Evolutionary conservation across 2,329 filamentous ascomycete genomes (phyloP).

Genomic region (Cladosporium sp.): DNA sequence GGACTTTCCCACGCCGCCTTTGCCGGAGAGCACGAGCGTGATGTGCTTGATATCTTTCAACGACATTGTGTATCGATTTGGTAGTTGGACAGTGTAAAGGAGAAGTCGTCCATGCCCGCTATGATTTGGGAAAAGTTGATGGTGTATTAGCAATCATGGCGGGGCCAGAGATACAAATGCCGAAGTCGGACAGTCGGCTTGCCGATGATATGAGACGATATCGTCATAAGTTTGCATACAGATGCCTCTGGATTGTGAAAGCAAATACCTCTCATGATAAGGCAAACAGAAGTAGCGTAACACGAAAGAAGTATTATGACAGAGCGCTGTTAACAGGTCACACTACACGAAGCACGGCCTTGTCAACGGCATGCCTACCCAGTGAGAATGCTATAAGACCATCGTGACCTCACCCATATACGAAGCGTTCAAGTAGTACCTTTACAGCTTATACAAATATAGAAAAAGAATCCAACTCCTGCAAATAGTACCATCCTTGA

Average conservation of each 20-base stretch:
- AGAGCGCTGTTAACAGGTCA: background rate
- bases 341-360: too few species aligned
- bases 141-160: constrained; percentile 10
- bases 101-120: background rate
- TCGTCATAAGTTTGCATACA: background rate
- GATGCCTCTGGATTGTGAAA: background rate
- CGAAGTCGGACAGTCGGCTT: constrained; percentile 9
- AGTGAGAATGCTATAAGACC: background rate
- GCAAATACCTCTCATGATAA: background rate
- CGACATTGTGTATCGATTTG: constrained; percentile 54
- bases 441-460: background rate
- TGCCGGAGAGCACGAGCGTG: constrained; percentile 85
- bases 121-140: constrained; percentile 7
- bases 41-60: constrained; percentile 73
- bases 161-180: background rate
- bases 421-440: background rate
- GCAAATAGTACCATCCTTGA: background rate
- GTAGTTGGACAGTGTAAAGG: background rate
- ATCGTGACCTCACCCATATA: background rate
- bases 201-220: background rate
- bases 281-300: too few species aligned
- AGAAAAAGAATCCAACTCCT: background rate
- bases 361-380: too few species aligned
- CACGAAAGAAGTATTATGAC: too few species aligned
- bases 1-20: constrained; percentile 97